Evolutionary conservation across 163 green algal species (phyloP), one percentile per base, ranked within the genome.

Genomic region (Prototheca wickerhamii): DNA sequence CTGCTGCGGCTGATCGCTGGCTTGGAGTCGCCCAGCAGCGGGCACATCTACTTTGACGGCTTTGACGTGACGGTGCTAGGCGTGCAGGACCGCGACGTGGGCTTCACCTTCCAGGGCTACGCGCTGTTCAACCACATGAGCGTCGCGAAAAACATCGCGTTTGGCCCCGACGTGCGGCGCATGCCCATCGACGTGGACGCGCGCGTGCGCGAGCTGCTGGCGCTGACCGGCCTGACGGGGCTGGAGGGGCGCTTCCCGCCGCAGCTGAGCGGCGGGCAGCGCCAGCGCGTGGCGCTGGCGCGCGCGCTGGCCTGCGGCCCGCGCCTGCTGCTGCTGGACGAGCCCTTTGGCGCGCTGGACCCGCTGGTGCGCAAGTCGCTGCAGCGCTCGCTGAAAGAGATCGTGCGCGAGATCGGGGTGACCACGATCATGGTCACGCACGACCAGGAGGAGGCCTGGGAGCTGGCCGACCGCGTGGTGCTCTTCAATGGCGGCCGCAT

Each of bases 41-140:
- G 87, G 35, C 67, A 58, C 3, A 85, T 95, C 35, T 71, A 79
- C 20, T 92, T 92, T 68, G 84, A 89, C 60, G 81, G 84, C 70
- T 40, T 64, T 37, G 79, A 88, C 63, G 70, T 82, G n/a, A 85
- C 81, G 23, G 23, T 64, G 10, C 4, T 64, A 2, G 46, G 58
- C 21, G 69, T 82, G 29, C 76, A 85, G 63, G 67, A 84, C 29
- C 66, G 82, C 31, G 68, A 86, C 62, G 75, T 94, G 30, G 87
- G 87, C 31, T 86, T 95, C 54, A 82, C 91, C 33, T 95, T 94
- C 69, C 87, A 75, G 68, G 82, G 66, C 62, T 95, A 91, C 58
- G 87, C 87, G 7, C 75, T 95, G n/a, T 95, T 95, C 79, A 87
- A 85, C 34, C 86, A 95, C 74, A 92, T 89, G 81, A 93, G 76